A percentile compares a stretch with the other conserved stretches of the same genome.
Evolutionary conservation across 441 rosid genomes (phyloP).

Genomic region (California macrophylla): DNA sequence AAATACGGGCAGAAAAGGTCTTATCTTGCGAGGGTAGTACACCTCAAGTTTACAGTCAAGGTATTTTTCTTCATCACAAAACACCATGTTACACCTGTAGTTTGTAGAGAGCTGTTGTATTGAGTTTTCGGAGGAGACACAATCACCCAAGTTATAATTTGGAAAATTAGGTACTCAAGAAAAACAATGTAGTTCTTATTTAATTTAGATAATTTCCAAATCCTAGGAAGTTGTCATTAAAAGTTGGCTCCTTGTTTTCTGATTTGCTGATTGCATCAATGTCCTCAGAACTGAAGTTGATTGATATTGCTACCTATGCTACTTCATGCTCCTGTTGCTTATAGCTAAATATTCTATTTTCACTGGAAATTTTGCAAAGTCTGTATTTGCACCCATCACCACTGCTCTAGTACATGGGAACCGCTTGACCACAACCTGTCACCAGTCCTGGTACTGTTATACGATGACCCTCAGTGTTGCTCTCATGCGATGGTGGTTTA

Average conservation of each 20-base stretch:
- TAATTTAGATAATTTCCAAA: too few species aligned
- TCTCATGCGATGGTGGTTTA: too few species aligned
- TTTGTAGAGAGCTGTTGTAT: background rate
- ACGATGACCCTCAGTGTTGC: too few species aligned
- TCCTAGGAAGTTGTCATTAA: too few species aligned
- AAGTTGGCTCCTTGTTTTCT: background rate
- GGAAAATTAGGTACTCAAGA: background rate
- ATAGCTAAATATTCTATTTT: too few species aligned
- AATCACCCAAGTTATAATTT: background rate
- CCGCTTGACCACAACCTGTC: background rate
- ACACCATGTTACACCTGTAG: background rate
- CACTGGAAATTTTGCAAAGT: background rate
- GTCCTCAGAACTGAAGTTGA: background rate
- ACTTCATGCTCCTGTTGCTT: background rate
- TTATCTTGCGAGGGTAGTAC: conserved; percentile 8
- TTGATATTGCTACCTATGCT: too few species aligned
- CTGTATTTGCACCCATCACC: background rate
- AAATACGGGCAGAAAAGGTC: conserved; percentile 20
- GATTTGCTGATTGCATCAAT: too few species aligned
- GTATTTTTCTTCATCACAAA: background rate
- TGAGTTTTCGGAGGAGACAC: background rate
- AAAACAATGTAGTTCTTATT: too few species aligned
- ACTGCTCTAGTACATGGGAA: background rate
- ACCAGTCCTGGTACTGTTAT: too few species aligned
- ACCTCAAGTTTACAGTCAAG: conserved; percentile 11